Percentiles rank a stretch among this genome's conserved stretches.
Evolutionary conservation across 2,329 filamentous ascomycete species (phyloP).

Genomic region (Lithohypha guttulata): DNA sequence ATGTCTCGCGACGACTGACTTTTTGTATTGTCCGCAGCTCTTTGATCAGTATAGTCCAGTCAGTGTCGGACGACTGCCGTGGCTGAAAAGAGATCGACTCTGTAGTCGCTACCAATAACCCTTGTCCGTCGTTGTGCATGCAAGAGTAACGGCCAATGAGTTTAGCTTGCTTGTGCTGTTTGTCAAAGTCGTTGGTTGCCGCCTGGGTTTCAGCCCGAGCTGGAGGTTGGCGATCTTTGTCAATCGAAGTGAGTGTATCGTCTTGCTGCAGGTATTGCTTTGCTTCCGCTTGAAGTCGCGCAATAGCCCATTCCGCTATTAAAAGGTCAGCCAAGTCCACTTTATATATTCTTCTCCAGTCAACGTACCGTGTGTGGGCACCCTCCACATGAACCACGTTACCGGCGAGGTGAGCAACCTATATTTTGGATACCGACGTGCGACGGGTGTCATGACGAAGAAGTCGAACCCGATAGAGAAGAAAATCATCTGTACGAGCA

Average conservation of each 20-base stretch:
- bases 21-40: slow-evolving; percentile 4
- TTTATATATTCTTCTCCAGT: background rate
- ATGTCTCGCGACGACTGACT: background rate
- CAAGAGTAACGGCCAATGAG: slow-evolving; percentile 6
- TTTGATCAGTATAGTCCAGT: slow-evolving; percentile 3
- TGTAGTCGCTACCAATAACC: slow-evolving; percentile 6
- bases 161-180: background rate
- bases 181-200: background rate
- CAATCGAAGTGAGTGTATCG: background rate
- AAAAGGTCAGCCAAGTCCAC: background rate
- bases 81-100: slow-evolving; percentile 6
- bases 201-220: background rate
- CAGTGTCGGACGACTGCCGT: background rate
- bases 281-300: slow-evolving; percentile 13
- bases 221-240: background rate
- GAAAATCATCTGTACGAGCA: slow-evolving; percentile 11
- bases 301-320: slow-evolving; percentile 13
- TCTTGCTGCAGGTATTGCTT: slow-evolving; percentile 1
- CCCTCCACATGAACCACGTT: slow-evolving; percentile 12
- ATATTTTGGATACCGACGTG: slow-evolving; percentile 10
- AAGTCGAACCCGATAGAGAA: slow-evolving; percentile 9
- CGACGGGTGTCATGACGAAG: slow-evolving; percentile 11
- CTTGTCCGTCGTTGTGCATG: background rate
- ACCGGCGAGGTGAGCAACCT: slow-evolving; percentile 9
- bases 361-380: slow-evolving; percentile 12